phyloP scores from a whole-genome alignment of 1,284 basidiomycete species.

The Chalciporus piperatoides region DNA sequence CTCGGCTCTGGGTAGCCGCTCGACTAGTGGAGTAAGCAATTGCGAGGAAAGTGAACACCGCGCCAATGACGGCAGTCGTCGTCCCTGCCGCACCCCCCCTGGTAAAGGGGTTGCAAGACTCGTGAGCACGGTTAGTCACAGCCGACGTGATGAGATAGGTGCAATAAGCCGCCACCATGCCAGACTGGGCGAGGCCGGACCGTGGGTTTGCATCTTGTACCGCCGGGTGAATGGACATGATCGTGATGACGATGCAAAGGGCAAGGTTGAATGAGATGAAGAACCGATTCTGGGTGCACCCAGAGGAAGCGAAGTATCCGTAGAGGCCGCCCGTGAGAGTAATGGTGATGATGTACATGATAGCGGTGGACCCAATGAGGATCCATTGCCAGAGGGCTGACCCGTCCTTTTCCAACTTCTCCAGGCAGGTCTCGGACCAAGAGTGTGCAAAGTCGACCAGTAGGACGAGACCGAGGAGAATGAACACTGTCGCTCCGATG shows the following conservation, averaged over 20 bases:
- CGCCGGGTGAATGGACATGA: constrained; percentile 79
- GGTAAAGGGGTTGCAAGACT: constrained; percentile 86
- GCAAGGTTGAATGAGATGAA: constrained; percentile 95
- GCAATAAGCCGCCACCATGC: constrained; percentile 96
- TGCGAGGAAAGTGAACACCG: constrained; percentile 94
- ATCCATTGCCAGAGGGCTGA: constrained; percentile 97
- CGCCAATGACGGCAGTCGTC: constrained; percentile 88
- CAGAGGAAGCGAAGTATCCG: constrained; percentile 85
- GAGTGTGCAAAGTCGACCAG: constrained; percentile 99
- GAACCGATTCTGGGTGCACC: constrained; percentile 89
- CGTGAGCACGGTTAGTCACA: constrained; percentile 85
- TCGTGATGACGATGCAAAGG: constrained; percentile 77
- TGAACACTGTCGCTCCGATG: constrained; percentile 91
- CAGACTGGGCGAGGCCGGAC: constrained; percentile 92
- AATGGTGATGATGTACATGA: constrained; percentile 83
- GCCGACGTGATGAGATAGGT: constrained; percentile 96
- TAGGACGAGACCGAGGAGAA: constrained; percentile 93
- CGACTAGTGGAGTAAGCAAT: constrained; percentile 97
- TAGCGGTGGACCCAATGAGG: constrained; percentile 88
- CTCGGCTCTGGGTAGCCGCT: constrained; percentile 92
- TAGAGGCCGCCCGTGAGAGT: constrained; percentile 87
- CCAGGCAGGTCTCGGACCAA: constrained; percentile 96
- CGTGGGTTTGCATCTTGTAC: constrained; percentile 94
- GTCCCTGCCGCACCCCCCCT: constrained; percentile 72
- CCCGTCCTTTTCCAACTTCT: constrained; percentile 88